Conservation (phyloP, 768 basidiomycete species). For the Rickenella mellea region DNA sequence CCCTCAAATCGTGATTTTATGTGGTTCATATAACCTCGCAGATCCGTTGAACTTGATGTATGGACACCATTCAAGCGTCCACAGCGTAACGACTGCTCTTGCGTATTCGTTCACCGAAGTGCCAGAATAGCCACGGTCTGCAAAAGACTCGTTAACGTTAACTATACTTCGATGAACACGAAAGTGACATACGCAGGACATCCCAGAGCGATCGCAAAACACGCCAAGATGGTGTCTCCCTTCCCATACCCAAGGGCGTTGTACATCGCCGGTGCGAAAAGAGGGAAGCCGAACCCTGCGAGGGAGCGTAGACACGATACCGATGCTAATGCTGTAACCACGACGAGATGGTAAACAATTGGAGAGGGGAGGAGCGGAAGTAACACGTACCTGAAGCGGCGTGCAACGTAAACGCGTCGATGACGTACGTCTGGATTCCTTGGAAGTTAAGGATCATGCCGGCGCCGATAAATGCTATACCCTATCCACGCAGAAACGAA, state of each 20-base stretch:
- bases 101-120: slow-evolving; percentile 39
- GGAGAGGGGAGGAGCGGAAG: slow-evolving; percentile 3
- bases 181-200: slow-evolving; percentile 8
- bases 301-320: slow-evolving; percentile 20
- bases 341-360: background rate
- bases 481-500: slow-evolving; percentile 28
- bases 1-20: no score
- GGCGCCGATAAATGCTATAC: slow-evolving; percentile 44
- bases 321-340: slow-evolving; percentile 24
- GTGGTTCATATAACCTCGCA: no score
- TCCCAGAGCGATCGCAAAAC: slow-evolving; percentile 12
- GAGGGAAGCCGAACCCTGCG: slow-evolving; percentile 24
- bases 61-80: background rate
- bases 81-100: slow-evolving; percentile 34
- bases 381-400: slow-evolving; percentile 50
- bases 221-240: slow-evolving; percentile 18
- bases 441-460: slow-evolving; percentile 55
- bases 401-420: slow-evolving; percentile 57
- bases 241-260: slow-evolving; percentile 20
- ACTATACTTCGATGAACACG: background rate
- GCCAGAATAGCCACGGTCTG: slow-evolving; percentile 36
- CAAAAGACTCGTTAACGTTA: slow-evolving; percentile 5
- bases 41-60: no score
- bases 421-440: slow-evolving; percentile 54
- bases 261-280: slow-evolving; percentile 22